These are phyloP conservation scores for Gonium pectorale DNA, from an alignment of 139 green algal species.

Conservation along the genomic window DNA sequence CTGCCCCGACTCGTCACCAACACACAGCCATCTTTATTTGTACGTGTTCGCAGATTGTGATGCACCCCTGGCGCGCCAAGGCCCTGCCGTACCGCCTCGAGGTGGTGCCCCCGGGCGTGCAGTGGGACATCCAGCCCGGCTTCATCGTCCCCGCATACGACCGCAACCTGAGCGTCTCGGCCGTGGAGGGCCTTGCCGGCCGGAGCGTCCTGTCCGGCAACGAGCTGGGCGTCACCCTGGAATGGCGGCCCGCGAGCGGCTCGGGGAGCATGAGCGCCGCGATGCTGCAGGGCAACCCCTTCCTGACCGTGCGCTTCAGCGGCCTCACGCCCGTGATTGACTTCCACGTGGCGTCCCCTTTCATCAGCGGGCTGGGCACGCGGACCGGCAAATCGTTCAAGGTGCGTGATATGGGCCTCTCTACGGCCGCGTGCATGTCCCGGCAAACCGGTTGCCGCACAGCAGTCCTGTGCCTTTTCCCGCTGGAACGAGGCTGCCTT, in stretches of 20 bases:
- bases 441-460: no score
- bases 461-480: no score
- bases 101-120: neutral
- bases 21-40: no score
- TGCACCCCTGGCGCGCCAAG: slow-evolving; percentile 33
- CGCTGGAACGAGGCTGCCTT: no score
- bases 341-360: neutral
- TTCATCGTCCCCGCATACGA: neutral
- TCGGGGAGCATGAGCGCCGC: neutral
- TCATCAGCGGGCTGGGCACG: neutral
- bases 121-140: no score
- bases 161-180: neutral
- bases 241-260: neutral
- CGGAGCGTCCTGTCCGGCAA: neutral
- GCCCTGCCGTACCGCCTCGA: neutral
- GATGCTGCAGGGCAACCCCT: slow-evolving; percentile 44
- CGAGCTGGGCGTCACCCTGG: slow-evolving; percentile 20
- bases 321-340: slow-evolving; percentile 23
- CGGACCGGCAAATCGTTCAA: neutral
- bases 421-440: no score
- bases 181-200: neutral
- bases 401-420: no score
- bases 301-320: slow-evolving; percentile 27
- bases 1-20: no score
- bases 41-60: slow-evolving; percentile 9